phyloP scores from a whole-genome alignment of 1,284 basidiomycete genomes.

The Phlebopus sp. region DNA sequence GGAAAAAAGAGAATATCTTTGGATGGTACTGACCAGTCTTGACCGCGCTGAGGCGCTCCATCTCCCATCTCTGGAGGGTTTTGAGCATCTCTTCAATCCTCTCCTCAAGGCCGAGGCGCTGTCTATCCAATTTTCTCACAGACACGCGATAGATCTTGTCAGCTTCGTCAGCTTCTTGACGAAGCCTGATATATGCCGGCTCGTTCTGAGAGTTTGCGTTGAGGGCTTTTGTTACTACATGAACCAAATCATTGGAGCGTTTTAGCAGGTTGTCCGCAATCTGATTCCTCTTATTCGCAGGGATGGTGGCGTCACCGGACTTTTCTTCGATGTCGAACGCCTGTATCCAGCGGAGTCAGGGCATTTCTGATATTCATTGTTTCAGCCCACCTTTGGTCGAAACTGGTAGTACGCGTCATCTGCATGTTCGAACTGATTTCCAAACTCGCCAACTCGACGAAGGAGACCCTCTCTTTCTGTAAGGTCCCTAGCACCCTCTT shows the following conservation, averaged over 20 bases:
- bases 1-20: slow-evolving; percentile 1
- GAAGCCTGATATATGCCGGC: slow-evolving; percentile 65
- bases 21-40: slow-evolving; percentile 61
- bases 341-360: slow-evolving; percentile 32
- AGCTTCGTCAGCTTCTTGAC: slow-evolving; percentile 76
- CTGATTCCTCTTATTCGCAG: slow-evolving; percentile 41
- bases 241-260: slow-evolving; percentile 65
- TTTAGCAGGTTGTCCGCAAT: slow-evolving; percentile 60
- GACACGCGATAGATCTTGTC: slow-evolving; percentile 74
- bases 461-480: slow-evolving; percentile 74
- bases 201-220: slow-evolving; percentile 49
- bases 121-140: slow-evolving; percentile 75
- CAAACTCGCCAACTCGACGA: slow-evolving; percentile 75
- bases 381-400: slow-evolving; percentile 59
- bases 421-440: slow-evolving; percentile 71
- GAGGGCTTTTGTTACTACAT: slow-evolving; percentile 71
- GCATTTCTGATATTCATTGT: background rate
- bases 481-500: slow-evolving; percentile 75
- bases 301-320: slow-evolving; percentile 30
- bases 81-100: slow-evolving; percentile 80
- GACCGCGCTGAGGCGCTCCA: slow-evolving; percentile 76
- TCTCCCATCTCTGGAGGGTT: slow-evolving; percentile 80
- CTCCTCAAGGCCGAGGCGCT: slow-evolving; percentile 81
- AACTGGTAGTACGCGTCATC: slow-evolving; percentile 82
- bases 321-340: slow-evolving; percentile 65